Evolutionary conservation across 768 basidiomycete genomes (phyloP), one percentile per base, ranked within the genome.

Genomic region (Pisolithus sp.): DNA sequence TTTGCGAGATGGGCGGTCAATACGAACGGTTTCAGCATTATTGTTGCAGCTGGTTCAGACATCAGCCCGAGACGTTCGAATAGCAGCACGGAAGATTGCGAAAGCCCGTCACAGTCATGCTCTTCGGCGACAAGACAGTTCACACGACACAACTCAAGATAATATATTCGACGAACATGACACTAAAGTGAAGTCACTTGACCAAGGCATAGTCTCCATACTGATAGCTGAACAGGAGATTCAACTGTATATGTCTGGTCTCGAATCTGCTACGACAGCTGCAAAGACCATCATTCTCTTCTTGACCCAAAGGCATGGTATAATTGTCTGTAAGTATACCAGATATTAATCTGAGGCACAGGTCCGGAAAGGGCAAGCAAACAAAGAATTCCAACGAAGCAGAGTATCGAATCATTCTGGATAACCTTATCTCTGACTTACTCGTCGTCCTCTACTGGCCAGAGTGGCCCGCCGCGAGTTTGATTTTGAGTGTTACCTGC

Each of bases 41-140:
- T 75, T 99, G 9, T 75, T 99, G 18, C 94, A 98, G 59, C 84
- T 99, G n/a, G 86, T 98, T 2, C 96, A 99, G 63, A 95, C 93
- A 0, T 94, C 92, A 4, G 85, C 91, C 0, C 86, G 91, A 56
- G 90, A 92, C 57, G 83, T 95, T n/a, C 77, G 83, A 17, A 64
- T 84, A n/a, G 78, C 82, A 48, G 85, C 85, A 1, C 74, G 74
- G 54, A 76, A 71, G 54, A 77, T 89, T 34, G 78, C 76, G 30
- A 85, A 82, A 55, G 67, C 73, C 28, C 80, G 86, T 7, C 80
- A 83, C 59, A 81, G 80, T 61, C 76, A 76, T 18, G 82, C 80
- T 0, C 59, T 89, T 46, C 78, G 75, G 10, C 72, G 83, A 17
- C 83, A 86, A 60, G 85, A 88, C 59, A 85, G 76, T 58, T 30